These are phyloP conservation scores for Sophora flavescens DNA, from an alignment of 306 rosid species.

Conservation along the genomic window DNA sequence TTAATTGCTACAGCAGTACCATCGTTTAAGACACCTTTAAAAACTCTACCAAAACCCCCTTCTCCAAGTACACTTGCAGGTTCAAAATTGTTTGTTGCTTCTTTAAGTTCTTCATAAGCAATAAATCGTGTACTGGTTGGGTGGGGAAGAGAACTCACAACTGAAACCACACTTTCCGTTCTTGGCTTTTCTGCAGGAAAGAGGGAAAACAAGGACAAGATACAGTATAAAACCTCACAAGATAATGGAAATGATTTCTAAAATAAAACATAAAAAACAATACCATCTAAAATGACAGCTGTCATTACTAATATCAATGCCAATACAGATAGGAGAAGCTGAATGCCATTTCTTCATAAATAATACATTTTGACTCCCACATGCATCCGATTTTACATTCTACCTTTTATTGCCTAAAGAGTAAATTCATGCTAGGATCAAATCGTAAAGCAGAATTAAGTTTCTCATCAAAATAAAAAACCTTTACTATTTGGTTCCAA, in stretches of 20 bases:
- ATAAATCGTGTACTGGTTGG: conserved; percentile 93
- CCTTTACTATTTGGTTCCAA: background rate
- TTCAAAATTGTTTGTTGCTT: conserved; percentile 96
- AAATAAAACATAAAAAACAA: background rate
- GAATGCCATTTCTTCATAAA: conserved; percentile 14
- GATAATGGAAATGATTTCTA: conserved; percentile 13
- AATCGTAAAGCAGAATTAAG: conserved; percentile 26
- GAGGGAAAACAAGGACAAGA: conserved; percentile 20
- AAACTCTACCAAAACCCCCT: conserved; percentile 95
- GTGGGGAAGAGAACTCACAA: conserved; percentile 76
- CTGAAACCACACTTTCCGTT: conserved; percentile 54
- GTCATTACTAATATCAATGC: background rate
- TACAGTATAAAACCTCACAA: background rate
- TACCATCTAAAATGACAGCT: background rate
- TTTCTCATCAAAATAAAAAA: conserved; percentile 9
- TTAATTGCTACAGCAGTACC: conserved; percentile 98
- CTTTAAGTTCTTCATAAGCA: conserved; percentile 93
- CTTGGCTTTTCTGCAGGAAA: conserved; percentile 71
- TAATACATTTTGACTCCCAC: conserved; percentile 4
- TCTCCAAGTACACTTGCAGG: conserved; percentile 85
- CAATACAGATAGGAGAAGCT: conserved; percentile 15
- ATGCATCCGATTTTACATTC: conserved; percentile 16
- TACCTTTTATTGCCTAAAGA: conserved; percentile 6
- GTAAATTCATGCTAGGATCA: conserved; percentile 14
- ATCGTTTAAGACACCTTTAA: conserved; percentile 87